phyloP scores from a whole-genome alignment of 352 stramenopile species.

The Globisporangium rhizosaccharum region DNA sequence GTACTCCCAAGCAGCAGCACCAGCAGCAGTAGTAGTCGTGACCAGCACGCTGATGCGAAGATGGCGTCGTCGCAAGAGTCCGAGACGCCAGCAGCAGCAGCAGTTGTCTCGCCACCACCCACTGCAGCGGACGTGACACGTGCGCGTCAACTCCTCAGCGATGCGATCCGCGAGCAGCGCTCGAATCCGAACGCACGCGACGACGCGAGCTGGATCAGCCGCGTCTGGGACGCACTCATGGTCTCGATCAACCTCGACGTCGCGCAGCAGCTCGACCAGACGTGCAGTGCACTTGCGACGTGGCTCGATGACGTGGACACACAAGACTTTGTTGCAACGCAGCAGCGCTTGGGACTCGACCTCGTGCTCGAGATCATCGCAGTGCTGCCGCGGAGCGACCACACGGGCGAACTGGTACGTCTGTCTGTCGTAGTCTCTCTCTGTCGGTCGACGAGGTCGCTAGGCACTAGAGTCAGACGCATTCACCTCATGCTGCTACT shows the following conservation, averaged over 20 bases:
- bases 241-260: slow-evolving; percentile 27
- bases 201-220: slow-evolving; percentile 23
- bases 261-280: slow-evolving; percentile 30
- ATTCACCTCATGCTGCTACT: not conserved
- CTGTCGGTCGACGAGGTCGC: not conserved
- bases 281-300: slow-evolving; percentile 26
- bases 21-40: not conserved
- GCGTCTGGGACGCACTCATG: slow-evolving; percentile 26
- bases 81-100: not conserved
- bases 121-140: not conserved
- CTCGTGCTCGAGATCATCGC: slow-evolving; percentile 15
- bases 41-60: not conserved
- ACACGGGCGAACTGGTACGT: slow-evolving; percentile 9
- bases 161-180: slow-evolving; percentile 24
- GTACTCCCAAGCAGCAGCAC: not conserved
- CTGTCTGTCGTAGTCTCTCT: not conserved
- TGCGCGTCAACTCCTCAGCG: slow-evolving; percentile 8
- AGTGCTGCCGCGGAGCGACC: slow-evolving; percentile 10
- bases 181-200: slow-evolving; percentile 1
- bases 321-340: not conserved
- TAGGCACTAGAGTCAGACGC: not conserved
- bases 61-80: not conserved
- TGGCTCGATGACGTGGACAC: slow-evolving; percentile 22
- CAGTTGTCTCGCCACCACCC: not conserved
- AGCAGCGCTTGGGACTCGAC: slow-evolving; percentile 16